These are phyloP conservation scores for Fusarium brachygibbosum DNA, from an alignment of 2,329 filamentous ascomycete species.

Conservation along the genomic window DNA sequence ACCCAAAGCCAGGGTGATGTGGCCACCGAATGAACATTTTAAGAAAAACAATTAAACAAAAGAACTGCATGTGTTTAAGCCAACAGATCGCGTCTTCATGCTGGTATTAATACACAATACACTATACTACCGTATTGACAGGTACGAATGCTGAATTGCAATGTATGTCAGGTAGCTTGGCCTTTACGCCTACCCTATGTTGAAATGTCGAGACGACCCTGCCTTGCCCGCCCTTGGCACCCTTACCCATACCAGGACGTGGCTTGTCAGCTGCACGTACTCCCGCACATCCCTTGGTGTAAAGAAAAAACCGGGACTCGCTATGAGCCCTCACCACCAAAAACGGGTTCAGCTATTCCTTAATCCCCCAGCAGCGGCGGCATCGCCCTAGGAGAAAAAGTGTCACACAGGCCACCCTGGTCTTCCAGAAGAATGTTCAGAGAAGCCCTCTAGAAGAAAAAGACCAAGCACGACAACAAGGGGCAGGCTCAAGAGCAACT, in stretches of 20 bases:
- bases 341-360: not conserved
- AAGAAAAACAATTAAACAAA: too few relatives aligned
- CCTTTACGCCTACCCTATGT: slow-evolving; percentile 22
- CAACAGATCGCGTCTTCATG: not conserved
- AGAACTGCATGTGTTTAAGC: not conserved
- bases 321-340: not conserved
- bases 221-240: not conserved
- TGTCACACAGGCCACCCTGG: slow-evolving; percentile 21
- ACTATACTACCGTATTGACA: not conserved
- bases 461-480: slow-evolving; percentile 21
- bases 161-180: not conserved
- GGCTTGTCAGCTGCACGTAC: slow-evolving; percentile 41
- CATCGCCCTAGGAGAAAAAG: slow-evolving; percentile 25
- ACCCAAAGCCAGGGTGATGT: too few relatives aligned
- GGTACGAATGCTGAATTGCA: not conserved
- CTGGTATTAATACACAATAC: not conserved
- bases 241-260: slow-evolving; percentile 17
- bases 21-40: too few relatives aligned
- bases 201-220: not conserved
- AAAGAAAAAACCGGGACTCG: slow-evolving; percentile 1
- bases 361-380: slow-evolving; percentile 1
- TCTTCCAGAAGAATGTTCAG: slow-evolving; percentile 27
- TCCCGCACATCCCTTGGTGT: slow-evolving; percentile 20
- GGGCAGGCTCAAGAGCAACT: slow-evolving; percentile 12
- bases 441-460: slow-evolving; percentile 38